Evolutionary conservation across 2,329 filamentous ascomycete genomes (phyloP).

Genomic region (Cercospora canescens): DNA sequence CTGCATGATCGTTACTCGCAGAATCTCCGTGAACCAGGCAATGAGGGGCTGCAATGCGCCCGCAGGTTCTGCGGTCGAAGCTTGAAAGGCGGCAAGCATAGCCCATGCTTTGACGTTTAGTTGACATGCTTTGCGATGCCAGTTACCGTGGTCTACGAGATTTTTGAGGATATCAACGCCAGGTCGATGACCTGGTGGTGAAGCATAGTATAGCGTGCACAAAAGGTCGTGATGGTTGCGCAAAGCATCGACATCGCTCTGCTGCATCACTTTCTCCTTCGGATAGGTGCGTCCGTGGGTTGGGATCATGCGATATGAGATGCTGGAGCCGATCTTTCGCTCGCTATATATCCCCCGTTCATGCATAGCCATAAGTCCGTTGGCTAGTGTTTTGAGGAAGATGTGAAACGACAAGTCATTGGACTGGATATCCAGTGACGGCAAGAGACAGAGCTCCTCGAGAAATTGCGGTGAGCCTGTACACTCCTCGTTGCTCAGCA

Average conservation of each 20-base stretch:
- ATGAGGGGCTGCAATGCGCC: conserved; percentile 50
- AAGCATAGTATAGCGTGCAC: conserved; percentile 59
- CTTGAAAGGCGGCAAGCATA: conserved; percentile 58
- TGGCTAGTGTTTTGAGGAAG: conserved; percentile 58
- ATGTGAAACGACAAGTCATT: conserved; percentile 60
- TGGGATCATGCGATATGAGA: conserved; percentile 59
- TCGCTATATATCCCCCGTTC: conserved; percentile 44
- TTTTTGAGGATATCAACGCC: conserved; percentile 52
- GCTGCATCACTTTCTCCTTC: conserved; percentile 56
- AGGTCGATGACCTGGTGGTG: conserved; percentile 55
- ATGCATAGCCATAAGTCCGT: conserved; percentile 51
- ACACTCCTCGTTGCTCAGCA: conserved; percentile 53
- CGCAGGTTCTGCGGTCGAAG: conserved; percentile 53
- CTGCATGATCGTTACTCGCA: conserved; percentile 54
- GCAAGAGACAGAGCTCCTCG: conserved; percentile 48
- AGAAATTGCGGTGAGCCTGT: conserved; percentile 57
- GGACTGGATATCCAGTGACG: conserved; percentile 45
- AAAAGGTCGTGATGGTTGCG: conserved; percentile 64
- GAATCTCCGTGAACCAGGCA: conserved; percentile 57
- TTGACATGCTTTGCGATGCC: conserved; percentile 60
- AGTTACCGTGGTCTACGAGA: conserved; percentile 57
- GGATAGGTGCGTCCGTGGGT: conserved; percentile 62
- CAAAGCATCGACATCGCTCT: conserved; percentile 57
- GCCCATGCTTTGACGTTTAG: conserved; percentile 60
- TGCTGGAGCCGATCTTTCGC: conserved; percentile 55